Evolutionary conservation across 768 basidiomycete genomes (phyloP).

Genomic region (Collybiopsis luxurians): DNA sequence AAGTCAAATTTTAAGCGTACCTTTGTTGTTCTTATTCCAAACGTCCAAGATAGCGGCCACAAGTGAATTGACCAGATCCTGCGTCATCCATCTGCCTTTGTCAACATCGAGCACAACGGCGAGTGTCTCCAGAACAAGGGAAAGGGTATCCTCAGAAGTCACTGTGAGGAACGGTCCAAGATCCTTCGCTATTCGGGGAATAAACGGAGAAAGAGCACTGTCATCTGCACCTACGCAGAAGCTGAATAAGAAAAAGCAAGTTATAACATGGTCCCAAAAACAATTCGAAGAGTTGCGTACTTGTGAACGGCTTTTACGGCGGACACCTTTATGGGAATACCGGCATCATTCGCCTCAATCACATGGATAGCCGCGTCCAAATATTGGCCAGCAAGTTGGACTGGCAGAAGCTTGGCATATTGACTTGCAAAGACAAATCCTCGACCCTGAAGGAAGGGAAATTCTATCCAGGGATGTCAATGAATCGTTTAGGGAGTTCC

Average conservation of each 20-base stretch:
- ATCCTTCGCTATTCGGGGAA: constrained; percentile 71
- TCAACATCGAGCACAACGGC: constrained; percentile 76
- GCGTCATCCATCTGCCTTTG: constrained; percentile 68
- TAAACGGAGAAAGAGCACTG: constrained; percentile 58
- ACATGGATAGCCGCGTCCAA: constrained; percentile 84
- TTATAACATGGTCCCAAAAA: background rate
- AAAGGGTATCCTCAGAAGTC: constrained; percentile 85
- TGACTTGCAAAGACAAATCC: constrained; percentile 94
- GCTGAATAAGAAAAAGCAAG: constrained; percentile 29
- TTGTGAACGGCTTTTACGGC: constrained; percentile 93
- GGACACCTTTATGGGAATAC: constrained; percentile 89
- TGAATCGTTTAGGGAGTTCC: too few relatives aligned
- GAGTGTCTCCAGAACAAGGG: constrained; percentile 84
- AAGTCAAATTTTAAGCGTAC: constrained; percentile 31
- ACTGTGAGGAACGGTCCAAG: constrained; percentile 80
- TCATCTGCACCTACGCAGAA: constrained; percentile 69
- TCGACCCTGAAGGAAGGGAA: constrained; percentile 92
- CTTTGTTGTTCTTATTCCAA: constrained; percentile 87
- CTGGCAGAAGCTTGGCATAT: constrained; percentile 71
- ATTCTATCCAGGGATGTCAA: constrained; percentile 43
- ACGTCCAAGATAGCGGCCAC: constrained; percentile 69
- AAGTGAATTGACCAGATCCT: constrained; percentile 63
- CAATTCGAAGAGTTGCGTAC: constrained; percentile 43
- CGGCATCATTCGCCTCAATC: constrained; percentile 67
- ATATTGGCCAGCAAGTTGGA: constrained; percentile 77